Evolutionary conservation across 2,329 filamentous ascomycete genomes (phyloP), one percentile per base, ranked within the genome.

Genomic region (Graphium sp.): DNA sequence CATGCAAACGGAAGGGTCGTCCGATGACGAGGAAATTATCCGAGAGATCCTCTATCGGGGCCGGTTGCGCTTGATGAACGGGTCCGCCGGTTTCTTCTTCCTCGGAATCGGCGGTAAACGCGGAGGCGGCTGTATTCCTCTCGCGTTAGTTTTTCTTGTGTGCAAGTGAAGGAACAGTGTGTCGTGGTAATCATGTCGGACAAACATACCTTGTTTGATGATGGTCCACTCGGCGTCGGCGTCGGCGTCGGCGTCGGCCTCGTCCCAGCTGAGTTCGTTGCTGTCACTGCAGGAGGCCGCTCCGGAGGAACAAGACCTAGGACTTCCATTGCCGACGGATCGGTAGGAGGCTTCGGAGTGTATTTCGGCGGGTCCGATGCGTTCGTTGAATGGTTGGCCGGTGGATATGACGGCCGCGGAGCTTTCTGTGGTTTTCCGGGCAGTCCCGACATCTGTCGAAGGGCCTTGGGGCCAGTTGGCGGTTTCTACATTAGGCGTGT

Each of bases 281-380:
- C 22, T 28, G 34, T 23, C 22, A 36, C 38, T 17, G 52, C 41
- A 4, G 52, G 50, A 24, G 54, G 53, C 21, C 58, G 47, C 34
- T 56, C 50, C 6, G 59, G 60, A 14, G 60, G 59, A 8, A 43
- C 48, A 36, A 67, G 43, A 6, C 61, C 61, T 25, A 66, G 46
- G 13, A 60, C 55, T 32, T 60, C 55, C 58, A 66, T 61, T 12
- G 61, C 62, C 2, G 62, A 62, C 3, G 62, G 62, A 30, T 67
- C 21, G 5, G 26, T 20, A 9, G 17, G 18, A 5, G 22, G 17
- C 30, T 21, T 22, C 7, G 28, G 24, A 4, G 24, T 12, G 10
- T 14, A 22, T 6, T 22, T 11, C 13, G 13, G 24, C 19, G 24
- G 17, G 28, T 29, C 11, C 20, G 8, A 12, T 26, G 15, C 20